These are phyloP conservation scores for Pisolithus orientalis DNA, from an alignment of 768 basidiomycete genomes.

Conservation along the genomic window DNA sequence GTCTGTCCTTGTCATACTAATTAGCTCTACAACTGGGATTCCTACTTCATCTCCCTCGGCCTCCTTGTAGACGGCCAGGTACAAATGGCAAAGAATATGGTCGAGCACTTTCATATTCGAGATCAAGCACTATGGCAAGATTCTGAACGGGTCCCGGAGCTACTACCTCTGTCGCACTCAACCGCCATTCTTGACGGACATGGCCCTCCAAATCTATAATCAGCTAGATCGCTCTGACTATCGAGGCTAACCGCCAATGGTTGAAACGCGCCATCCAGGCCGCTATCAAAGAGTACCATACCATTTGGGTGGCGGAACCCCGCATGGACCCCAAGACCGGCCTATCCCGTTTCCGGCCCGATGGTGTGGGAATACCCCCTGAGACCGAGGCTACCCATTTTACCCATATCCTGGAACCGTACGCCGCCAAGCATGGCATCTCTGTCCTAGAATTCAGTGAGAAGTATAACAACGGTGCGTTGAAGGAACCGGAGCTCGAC, in stretches of 20 bases:
- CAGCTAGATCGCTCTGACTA: slow-evolving; percentile 84
- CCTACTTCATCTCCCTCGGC: slow-evolving; percentile 90
- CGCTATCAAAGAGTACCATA: slow-evolving; percentile 98
- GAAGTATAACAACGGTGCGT: slow-evolving; percentile 80
- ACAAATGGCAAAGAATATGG: slow-evolving; percentile 94
- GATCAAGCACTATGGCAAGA: slow-evolving; percentile 96
- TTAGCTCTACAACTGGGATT: slow-evolving; percentile 93
- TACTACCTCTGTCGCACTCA: slow-evolving; percentile 95
- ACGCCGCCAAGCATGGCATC: slow-evolving; percentile 84
- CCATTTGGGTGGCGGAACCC: slow-evolving; percentile 92
- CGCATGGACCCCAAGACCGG: slow-evolving; percentile 94
- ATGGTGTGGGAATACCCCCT: slow-evolving; percentile 92
- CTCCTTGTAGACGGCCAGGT: slow-evolving; percentile 93
- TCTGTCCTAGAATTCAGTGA: slow-evolving; percentile 96
- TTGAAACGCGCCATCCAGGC: slow-evolving; percentile 94
- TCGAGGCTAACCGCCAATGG: slow-evolving; percentile 77
- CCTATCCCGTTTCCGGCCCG: slow-evolving; percentile 89
- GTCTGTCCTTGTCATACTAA: background rate
- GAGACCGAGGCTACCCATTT: slow-evolving; percentile 99
- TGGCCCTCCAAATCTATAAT: slow-evolving; percentile 97
- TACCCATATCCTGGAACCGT: slow-evolving; percentile 95
- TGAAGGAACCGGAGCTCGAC: slow-evolving; percentile 85
- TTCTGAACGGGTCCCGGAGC: slow-evolving; percentile 92
- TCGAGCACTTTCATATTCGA: slow-evolving; percentile 99
- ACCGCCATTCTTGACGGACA: slow-evolving; percentile 97